Evolutionary conservation across 768 basidiomycete species (phyloP).

Genomic region (Russula griseocarnosa): DNA sequence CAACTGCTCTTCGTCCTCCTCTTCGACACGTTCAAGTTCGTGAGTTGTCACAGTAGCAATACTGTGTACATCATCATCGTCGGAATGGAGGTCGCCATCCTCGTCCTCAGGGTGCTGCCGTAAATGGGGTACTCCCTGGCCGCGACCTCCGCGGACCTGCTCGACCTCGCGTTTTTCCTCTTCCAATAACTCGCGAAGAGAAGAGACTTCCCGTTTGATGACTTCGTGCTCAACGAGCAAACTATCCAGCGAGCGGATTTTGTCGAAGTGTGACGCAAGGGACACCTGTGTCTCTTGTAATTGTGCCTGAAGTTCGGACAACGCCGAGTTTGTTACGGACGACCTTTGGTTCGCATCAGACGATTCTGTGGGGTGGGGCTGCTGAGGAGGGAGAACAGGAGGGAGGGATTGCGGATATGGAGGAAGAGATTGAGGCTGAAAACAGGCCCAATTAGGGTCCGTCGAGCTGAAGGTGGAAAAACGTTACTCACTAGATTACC

Average conservation of each 20-base stretch:
- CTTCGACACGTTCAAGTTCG: slow-evolving; percentile 66
- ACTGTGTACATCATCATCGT: slow-evolving; percentile 64
- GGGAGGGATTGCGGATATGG: slow-evolving; percentile 65
- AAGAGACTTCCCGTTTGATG: slow-evolving; percentile 72
- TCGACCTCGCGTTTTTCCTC: slow-evolving; percentile 53
- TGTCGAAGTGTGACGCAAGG: slow-evolving; percentile 74
- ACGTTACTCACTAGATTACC: slow-evolving; percentile 63
- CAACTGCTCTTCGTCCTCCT: slow-evolving; percentile 65
- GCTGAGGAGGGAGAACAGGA: slow-evolving; percentile 45
- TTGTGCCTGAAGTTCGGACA: slow-evolving; percentile 73
- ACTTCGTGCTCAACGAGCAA: slow-evolving; percentile 80
- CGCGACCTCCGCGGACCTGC: slow-evolving; percentile 32
- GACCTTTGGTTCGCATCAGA: slow-evolving; percentile 26
- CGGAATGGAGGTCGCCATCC: slow-evolving; percentile 35
- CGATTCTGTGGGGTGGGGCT: slow-evolving; percentile 31
- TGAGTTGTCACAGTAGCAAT: slow-evolving; percentile 67
- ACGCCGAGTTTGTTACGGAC: slow-evolving; percentile 35
- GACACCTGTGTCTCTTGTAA: slow-evolving; percentile 79
- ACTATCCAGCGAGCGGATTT: slow-evolving; percentile 76
- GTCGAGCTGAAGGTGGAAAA: neutral
- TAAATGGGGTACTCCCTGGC: slow-evolving; percentile 21
- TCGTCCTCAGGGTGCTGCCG: slow-evolving; percentile 25
- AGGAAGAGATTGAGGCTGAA: slow-evolving; percentile 56
- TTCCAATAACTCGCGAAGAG: slow-evolving; percentile 69
- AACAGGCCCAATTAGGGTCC: neutral